Conservation (phyloP, 2,329 filamentous ascomycete genomes). For the Exophiala calicioides region DNA sequence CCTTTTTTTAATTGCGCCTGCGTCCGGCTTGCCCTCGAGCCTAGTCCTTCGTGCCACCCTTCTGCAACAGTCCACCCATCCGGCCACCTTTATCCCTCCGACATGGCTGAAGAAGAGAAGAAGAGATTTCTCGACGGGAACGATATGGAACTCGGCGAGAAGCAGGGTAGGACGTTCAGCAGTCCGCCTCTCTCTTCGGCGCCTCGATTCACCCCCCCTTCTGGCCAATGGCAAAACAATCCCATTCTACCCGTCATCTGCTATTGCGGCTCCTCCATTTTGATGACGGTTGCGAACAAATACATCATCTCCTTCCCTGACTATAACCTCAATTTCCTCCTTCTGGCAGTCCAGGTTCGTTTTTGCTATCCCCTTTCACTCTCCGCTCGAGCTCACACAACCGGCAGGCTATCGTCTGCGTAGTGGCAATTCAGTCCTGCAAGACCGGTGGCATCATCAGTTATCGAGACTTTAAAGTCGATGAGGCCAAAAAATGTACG, state of each 20-base stretch:
- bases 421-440: constrained; percentile 76
- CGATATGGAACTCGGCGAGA: constrained; percentile 68
- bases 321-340: constrained; percentile 97
- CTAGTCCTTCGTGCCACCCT: background rate
- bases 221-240: constrained; percentile 66
- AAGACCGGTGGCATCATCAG: constrained; percentile 81
- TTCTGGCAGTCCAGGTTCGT: constrained; percentile 85
- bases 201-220: constrained; percentile 39
- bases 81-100: constrained; percentile 29
- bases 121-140: constrained; percentile 64
- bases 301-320: constrained; percentile 87
- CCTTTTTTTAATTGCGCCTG: background rate
- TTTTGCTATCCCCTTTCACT: background rate
- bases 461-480: constrained; percentile 78
- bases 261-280: constrained; percentile 94
- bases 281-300: constrained; percentile 99
- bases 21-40: background rate
- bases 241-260: constrained; percentile 78
- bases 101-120: constrained; percentile 87
- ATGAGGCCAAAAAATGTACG: constrained; percentile 91
- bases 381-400: constrained; percentile 14
- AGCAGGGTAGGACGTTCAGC: constrained; percentile 52
- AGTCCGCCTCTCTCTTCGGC: constrained; percentile 40
- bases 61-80: background rate
- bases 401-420: constrained; percentile 82